phyloP scores from a whole-genome alignment of 1,284 basidiomycete genomes.

The Ustilago curta region DNA sequence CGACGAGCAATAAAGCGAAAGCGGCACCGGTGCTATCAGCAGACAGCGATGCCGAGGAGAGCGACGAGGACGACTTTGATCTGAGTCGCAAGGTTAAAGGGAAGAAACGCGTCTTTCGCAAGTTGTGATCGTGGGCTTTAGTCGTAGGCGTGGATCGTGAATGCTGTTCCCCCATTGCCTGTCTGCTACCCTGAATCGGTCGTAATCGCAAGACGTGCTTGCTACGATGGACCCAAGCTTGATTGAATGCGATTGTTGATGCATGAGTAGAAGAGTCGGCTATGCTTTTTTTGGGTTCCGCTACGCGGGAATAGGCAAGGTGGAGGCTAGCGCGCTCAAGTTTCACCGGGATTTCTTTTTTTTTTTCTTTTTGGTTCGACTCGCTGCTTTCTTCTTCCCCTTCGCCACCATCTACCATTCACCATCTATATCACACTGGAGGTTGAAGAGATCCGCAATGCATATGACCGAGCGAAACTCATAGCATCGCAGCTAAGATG shows the following conservation, averaged over 20 bases:
- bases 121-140: not conserved
- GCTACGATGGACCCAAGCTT: not conserved
- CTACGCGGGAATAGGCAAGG: not conserved
- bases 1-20: not conserved
- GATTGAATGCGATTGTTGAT: not conserved
- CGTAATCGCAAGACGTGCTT: too few relatives aligned
- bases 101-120: constrained; percentile 30
- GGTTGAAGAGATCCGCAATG: not conserved
- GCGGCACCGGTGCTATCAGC: not conserved
- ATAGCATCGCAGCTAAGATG: not conserved
- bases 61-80: constrained; percentile 47
- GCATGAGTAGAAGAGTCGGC: constrained; percentile 1
- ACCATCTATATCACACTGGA: not conserved
- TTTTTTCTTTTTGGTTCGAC: not conserved
- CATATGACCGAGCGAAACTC: not conserved
- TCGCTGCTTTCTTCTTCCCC: not conserved
- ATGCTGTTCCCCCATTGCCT: not conserved
- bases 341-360: not conserved
- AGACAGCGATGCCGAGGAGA: constrained; percentile 24
- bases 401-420: not conserved
- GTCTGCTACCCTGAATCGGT: not conserved
- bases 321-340: not conserved
- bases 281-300: constrained; percentile 5
- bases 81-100: constrained; percentile 30
- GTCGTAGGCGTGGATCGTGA: not conserved